Conservation (phyloP, 2,329 filamentous ascomycete genomes). For the Calonectria pteridis region DNA sequence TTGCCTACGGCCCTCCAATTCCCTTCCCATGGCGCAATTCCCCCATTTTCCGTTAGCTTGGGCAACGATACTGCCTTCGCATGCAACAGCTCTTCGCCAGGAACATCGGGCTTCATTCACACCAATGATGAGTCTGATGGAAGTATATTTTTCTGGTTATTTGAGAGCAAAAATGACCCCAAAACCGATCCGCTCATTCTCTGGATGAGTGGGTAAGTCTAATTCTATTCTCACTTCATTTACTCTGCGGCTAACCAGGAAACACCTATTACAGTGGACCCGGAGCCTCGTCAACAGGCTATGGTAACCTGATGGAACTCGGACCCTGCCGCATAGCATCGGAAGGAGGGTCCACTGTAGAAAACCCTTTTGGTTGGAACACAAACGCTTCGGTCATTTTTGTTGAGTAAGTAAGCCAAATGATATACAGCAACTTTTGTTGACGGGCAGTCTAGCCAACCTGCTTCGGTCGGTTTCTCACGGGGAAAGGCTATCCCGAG, state of each 20-base stretch:
- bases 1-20: background rate
- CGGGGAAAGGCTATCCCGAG: background rate
- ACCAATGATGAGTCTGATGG: background rate
- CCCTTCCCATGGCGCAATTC: background rate
- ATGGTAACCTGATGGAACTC: conserved; percentile 21
- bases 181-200: background rate
- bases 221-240: background rate
- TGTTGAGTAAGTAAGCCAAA: conserved; percentile 2
- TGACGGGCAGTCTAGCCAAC: background rate
- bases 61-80: background rate
- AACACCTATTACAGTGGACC: background rate
- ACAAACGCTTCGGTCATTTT: conserved; percentile 16
- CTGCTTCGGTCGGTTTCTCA: background rate
- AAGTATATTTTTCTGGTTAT: background rate
- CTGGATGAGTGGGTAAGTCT: background rate
- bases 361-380: conserved; percentile 23
- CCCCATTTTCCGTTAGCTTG: background rate
- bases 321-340: conserved; percentile 19
- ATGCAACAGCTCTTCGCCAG: background rate
- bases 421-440: background rate
- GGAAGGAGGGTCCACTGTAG: conserved; percentile 15
- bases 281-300: conserved; percentile 10
- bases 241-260: background rate
- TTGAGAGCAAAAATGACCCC: background rate
- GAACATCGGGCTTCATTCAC: background rate